These are phyloP conservation scores for Eimeria maxima DNA, from an alignment of 169 alveolate species.

Conservation along the genomic window DNA sequence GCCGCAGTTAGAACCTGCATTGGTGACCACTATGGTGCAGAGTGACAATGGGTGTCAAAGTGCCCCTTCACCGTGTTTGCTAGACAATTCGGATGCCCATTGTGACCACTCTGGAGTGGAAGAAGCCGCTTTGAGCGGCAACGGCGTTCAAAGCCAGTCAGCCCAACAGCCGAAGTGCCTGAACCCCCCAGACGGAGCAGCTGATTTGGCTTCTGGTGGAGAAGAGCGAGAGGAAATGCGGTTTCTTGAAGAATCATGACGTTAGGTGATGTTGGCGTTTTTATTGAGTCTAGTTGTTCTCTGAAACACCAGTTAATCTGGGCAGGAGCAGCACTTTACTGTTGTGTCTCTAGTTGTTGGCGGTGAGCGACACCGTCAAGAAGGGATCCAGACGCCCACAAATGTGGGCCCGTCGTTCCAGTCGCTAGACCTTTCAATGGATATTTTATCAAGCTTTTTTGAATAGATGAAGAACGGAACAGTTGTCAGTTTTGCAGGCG, in stretches of 20 bases:
- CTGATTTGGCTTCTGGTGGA: background rate
- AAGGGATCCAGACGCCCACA: background rate
- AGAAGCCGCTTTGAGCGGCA: background rate
- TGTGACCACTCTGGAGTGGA: background rate
- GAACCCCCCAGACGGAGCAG: background rate
- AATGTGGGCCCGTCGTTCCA: background rate
- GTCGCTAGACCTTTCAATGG: background rate
- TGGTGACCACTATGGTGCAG: background rate
- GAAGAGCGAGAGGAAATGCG: background rate
- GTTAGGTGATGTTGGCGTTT: background rate
- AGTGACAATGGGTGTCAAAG: background rate
- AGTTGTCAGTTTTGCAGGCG: background rate
- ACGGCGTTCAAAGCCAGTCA: background rate
- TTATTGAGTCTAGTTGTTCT: background rate
- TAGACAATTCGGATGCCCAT: background rate
- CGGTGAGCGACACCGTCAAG: background rate
- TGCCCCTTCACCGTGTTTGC: slow-evolving; percentile 13
- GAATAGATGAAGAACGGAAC: background rate
- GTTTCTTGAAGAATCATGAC: background rate
- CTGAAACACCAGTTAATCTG: background rate
- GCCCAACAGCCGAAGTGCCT: slow-evolving; percentile 19
- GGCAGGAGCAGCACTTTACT: background rate
- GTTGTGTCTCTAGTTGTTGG: background rate
- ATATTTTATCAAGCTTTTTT: background rate
- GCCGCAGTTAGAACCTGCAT: background rate